Evolutionary conservation across 2,329 filamentous ascomycete species (phyloP).

Genomic region (Scedosporium boydii): DNA sequence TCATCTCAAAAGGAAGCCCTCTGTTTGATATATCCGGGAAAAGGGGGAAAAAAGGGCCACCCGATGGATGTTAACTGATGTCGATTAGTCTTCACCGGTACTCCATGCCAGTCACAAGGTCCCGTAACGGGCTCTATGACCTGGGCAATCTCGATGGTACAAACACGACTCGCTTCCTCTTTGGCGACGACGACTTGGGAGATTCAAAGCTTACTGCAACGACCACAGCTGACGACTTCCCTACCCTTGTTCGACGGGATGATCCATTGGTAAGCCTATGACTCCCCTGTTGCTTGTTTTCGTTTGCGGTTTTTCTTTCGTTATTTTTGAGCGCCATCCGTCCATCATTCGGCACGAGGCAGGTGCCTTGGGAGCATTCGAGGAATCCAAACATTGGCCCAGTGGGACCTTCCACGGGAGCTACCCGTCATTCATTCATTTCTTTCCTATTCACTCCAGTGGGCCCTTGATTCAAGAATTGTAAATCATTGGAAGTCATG

Average conservation of each 20-base stretch:
- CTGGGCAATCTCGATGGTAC: constrained; percentile 63
- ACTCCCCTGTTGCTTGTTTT: not conserved
- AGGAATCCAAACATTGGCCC: not conserved
- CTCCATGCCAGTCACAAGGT: constrained; percentile 79
- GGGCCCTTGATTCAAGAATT: not conserved
- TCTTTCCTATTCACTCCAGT: not conserved
- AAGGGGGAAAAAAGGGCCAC: not conserved
- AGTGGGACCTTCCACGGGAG: not conserved
- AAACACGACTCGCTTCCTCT: constrained; percentile 77
- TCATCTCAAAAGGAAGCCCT: no score
- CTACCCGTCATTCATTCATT: constrained; percentile 2
- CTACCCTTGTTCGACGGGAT: constrained; percentile 65
- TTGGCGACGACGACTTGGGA: constrained; percentile 46
- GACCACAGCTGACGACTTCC: constrained; percentile 74
- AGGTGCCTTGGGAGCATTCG: not conserved
- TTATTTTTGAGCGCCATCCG: not conserved
- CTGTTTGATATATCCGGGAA: not conserved
- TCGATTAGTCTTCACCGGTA: constrained; percentile 68
- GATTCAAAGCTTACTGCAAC: constrained; percentile 35
- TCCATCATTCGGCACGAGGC: not conserved
- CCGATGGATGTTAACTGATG: not conserved
- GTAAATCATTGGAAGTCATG: not conserved
- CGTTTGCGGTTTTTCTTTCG: not conserved
- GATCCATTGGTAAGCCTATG: constrained; percentile 40
- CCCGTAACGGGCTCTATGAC: constrained; percentile 55